A percentile compares a stretch with the other conserved stretches of the same genome.
Evolutionary conservation across 2,329 filamentous ascomycete genomes (phyloP).

Genomic region (Rhynchosporium agropyri): DNA sequence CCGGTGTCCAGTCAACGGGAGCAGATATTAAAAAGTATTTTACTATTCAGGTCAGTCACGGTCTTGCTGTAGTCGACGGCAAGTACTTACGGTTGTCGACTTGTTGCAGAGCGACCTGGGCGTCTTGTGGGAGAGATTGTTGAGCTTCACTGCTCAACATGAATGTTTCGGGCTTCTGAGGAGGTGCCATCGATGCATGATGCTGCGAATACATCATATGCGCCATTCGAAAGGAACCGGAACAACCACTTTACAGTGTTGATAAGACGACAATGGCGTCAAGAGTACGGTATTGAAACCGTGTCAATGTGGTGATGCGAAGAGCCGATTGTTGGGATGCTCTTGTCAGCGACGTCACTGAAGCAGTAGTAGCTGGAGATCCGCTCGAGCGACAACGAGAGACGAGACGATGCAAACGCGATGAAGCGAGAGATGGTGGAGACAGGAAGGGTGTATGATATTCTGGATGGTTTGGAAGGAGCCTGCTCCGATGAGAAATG

Average conservation of each 20-base stretch:
- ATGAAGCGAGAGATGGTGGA: conserved; percentile 4
- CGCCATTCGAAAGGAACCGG: conserved; percentile 42
- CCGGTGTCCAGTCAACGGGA: conserved; percentile 94
- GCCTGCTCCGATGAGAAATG: conserved; percentile 43
- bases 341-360: conserved; percentile 38
- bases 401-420: conserved; percentile 39
- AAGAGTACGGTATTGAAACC: conserved; percentile 37
- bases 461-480: conserved; percentile 31
- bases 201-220: conserved; percentile 71
- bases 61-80: conserved; percentile 22
- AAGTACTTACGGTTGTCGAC: conserved; percentile 86
- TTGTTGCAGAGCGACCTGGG: conserved; percentile 95
- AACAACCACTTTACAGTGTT: conserved; percentile 32
- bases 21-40: conserved; percentile 99
- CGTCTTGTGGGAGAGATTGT: conserved; percentile 93
- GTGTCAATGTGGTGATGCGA: conserved; percentile 31
- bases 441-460: conserved; percentile 18
- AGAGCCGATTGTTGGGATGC: conserved; percentile 24
- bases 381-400: conserved; percentile 26
- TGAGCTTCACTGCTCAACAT: conserved; percentile 97
- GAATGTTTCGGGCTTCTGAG: conserved; percentile 97
- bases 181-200: conserved; percentile 84
- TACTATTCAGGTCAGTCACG: conserved; percentile 56
- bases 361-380: conserved; percentile 36
- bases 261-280: conserved; percentile 31